A percentile compares a stretch with the other conserved stretches of the same genome.
Conservation (phyloP, 192 early-diverging fungal species). For the Entomortierella parvispora region DNA sequence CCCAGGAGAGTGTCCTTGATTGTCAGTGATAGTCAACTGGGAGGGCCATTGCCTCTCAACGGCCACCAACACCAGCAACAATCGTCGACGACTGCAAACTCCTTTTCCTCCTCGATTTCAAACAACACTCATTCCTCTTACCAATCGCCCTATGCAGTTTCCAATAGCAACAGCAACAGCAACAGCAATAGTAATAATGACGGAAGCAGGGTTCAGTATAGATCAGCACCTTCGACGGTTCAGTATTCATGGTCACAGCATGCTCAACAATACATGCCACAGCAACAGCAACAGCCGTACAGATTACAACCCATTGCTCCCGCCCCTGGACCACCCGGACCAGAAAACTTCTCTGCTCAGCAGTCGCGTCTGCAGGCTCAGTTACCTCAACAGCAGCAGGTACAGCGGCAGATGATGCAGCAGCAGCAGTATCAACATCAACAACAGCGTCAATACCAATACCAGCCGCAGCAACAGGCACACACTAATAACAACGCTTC, state of each 20-base stretch:
- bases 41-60: neutral
- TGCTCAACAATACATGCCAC: too few relatives aligned
- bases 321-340: too few relatives aligned
- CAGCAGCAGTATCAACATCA: slow-evolving; percentile 1
- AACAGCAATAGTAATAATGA: neutral
- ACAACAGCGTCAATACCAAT: slow-evolving; percentile 4
- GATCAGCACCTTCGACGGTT: neutral
- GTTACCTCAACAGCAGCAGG: neutral
- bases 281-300: too few relatives aligned
- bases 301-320: too few relatives aligned
- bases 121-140: too few relatives aligned
- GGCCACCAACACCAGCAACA: neutral
- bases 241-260: neutral
- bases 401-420: neutral
- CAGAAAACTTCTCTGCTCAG: neutral
- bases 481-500: neutral
- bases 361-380: neutral
- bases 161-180: neutral
- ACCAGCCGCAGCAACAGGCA: neutral
- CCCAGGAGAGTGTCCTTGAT: neutral
- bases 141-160: too few relatives aligned
- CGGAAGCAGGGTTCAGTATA: neutral
- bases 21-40: neutral
- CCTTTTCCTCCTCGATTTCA: too few relatives aligned
- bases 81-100: too few relatives aligned